Base-by-base conservation (phyloP, 768 basidiomycete species). In the Mycena sanguinolenta region DNA sequence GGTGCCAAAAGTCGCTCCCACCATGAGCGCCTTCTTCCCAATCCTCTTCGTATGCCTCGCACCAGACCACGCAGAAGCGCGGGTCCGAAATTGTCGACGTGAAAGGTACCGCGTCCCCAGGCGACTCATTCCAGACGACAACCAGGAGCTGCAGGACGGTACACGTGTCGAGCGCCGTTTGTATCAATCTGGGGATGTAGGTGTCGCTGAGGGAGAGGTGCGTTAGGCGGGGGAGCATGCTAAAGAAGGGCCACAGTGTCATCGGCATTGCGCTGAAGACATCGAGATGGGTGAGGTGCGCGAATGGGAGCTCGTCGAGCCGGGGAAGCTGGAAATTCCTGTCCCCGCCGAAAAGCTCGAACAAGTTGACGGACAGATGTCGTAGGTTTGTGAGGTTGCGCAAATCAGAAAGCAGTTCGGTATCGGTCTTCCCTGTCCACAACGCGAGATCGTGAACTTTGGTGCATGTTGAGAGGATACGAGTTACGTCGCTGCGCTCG, bases 231-330 rank as follows among this genome's bases (percentile, higher is more conserved):
- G 70, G 54, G 21, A 71, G 55, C 53, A 30, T 55, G 42, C 36
- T 54, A 32, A 71, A 71, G 27, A 71, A 21, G 2, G 70, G 65
- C 59, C 63, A 65, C 17, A 71, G n/a, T 6, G 6, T 0, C 46
- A 39, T 54, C 0, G 59, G 52, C 25, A 62, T 25, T 12, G 16
- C 0, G 30, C 70, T 58, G 59, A 71, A 71, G 34, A 71, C 46
- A 36, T 71, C 70, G 42, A 71, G 64, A 21, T 71, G 70, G 17
- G 70, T 71, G 28, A 71, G 63, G 34, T 71, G 34, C 16, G 34
- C 9, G 39, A 62, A 61, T 16, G 64, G 55, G 9, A 62, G 46
- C 19, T 42, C 50, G 3, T 7, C 65, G 4, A 27, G 3, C 3
- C n/a, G 34, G 28, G 44, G 64, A 39, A 64, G 17, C 6, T 42